These are phyloP conservation scores for Trichoderma cornu-damae DNA, from an alignment of 2,329 filamentous ascomycete genomes.

Conservation along the genomic window DNA sequence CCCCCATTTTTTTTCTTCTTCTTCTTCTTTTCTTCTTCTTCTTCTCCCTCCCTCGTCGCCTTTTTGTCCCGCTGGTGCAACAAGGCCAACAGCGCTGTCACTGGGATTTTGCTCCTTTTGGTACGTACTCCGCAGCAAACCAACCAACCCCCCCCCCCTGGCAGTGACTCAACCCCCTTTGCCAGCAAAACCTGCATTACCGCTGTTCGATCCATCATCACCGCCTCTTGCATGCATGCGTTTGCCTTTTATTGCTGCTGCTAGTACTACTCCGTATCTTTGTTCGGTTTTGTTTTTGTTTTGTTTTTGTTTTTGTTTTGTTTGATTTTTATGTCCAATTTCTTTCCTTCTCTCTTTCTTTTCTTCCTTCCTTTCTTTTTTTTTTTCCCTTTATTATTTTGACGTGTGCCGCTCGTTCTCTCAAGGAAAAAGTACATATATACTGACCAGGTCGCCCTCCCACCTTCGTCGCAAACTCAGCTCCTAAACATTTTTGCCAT, in stretches of 20 bases:
- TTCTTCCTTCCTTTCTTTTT: neutral
- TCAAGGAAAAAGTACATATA: slow-evolving; percentile 5
- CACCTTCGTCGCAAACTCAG: slow-evolving; percentile 33
- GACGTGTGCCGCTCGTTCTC: neutral
- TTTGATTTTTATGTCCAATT: neutral
- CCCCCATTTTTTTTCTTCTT: neutral
- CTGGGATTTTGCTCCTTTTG: slow-evolving; percentile 30
- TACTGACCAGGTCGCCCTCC: slow-evolving; percentile 13
- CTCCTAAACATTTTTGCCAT: slow-evolving; percentile 41
- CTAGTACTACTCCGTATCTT: neutral
- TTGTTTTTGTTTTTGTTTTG: neutral
- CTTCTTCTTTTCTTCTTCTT: neutral
- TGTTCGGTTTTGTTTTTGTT: neutral
- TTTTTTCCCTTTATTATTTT: neutral
- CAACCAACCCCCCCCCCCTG: no score
- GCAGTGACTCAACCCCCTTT: slow-evolving; percentile 22
- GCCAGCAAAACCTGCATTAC: slow-evolving; percentile 18
- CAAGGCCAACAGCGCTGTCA: slow-evolving; percentile 23
- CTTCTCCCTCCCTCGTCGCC: slow-evolving; percentile 22
- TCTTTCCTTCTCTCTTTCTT: no score
- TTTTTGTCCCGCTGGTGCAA: slow-evolving; percentile 24
- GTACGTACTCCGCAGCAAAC: slow-evolving; percentile 31
- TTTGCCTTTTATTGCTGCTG: neutral
- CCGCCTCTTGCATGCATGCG: slow-evolving; percentile 15
- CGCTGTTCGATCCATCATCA: slow-evolving; percentile 10